phyloP scores from a whole-genome alignment of 441 rosid species.

The Melastoma candidum region DNA sequence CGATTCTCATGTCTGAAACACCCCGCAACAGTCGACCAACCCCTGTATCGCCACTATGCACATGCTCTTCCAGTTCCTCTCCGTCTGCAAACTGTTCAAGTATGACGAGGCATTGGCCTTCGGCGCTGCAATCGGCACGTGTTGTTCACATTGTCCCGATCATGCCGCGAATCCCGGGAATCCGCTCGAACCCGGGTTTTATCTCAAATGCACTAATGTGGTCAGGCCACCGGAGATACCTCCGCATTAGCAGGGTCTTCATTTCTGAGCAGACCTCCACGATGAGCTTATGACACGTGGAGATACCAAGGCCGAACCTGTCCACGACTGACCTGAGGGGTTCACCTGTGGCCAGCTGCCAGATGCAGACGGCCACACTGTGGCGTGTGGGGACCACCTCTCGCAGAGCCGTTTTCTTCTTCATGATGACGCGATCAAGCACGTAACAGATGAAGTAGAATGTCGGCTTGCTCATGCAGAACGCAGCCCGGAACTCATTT shows the following conservation, averaged over 20 bases:
- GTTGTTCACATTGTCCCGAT: slow-evolving; percentile 71
- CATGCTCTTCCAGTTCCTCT: slow-evolving; percentile 68
- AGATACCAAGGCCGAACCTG: slow-evolving; percentile 63
- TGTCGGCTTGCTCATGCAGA: slow-evolving; percentile 57
- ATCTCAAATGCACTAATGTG: slow-evolving; percentile 32
- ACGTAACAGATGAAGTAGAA: slow-evolving; percentile 60
- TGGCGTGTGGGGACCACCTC: slow-evolving; percentile 70
- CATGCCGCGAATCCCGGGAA: slow-evolving; percentile 45
- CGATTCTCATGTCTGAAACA: slow-evolving; percentile 59
- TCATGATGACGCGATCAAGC: slow-evolving; percentile 51
- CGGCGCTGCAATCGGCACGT: slow-evolving; percentile 66
- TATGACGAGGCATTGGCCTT: slow-evolving; percentile 59
- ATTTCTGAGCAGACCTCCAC: slow-evolving; percentile 72
- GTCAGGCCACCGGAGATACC: slow-evolving; percentile 63
- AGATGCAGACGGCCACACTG: slow-evolving; percentile 66
- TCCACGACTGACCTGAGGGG: slow-evolving; percentile 64
- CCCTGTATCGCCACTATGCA: slow-evolving; percentile 68
- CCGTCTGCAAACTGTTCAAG: slow-evolving; percentile 63
- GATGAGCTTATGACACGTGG: slow-evolving; percentile 64
- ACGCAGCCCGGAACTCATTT: slow-evolving; percentile 51
- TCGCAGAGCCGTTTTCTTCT: slow-evolving; percentile 61
- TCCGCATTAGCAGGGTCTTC: slow-evolving; percentile 52
- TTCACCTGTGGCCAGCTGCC: slow-evolving; percentile 73
- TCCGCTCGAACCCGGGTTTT: slow-evolving; percentile 36
- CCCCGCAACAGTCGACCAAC: slow-evolving; percentile 47